These are phyloP conservation scores for Hawksworthiomyces lignivorus DNA, from an alignment of 2,329 filamentous ascomycete species.

Conservation along the genomic window DNA sequence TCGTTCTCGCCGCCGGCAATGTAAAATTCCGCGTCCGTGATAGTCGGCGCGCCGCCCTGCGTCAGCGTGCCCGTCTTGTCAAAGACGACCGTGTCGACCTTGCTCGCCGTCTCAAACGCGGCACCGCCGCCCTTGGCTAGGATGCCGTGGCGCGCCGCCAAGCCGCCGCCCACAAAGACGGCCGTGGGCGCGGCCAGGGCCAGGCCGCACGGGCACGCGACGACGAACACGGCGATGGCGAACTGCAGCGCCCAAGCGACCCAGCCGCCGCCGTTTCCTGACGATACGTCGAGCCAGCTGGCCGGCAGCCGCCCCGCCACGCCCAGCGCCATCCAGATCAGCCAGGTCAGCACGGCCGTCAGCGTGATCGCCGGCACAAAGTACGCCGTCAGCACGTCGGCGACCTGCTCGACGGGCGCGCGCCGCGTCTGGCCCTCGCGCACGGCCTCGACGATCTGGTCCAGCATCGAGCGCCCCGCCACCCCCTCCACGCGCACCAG, in stretches of 20 bases:
- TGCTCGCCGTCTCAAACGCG: constrained; percentile 77
- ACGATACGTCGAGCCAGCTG: constrained; percentile 46
- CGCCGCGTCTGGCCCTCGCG: constrained; percentile 69
- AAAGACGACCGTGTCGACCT: constrained; percentile 71
- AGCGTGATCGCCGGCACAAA: constrained; percentile 68
- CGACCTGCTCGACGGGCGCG: constrained; percentile 68
- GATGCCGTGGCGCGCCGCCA: constrained; percentile 73
- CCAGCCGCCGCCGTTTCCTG: constrained; percentile 57
- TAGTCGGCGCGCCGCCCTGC: constrained; percentile 60
- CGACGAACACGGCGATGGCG: constrained; percentile 78
- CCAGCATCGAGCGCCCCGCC: constrained; percentile 66
- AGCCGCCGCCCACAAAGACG: constrained; percentile 72
- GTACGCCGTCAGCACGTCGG: constrained; percentile 64
- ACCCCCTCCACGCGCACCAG: constrained; percentile 56
- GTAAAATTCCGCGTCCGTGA: constrained; percentile 48
- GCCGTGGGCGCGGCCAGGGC: constrained; percentile 81
- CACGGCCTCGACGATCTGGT: constrained; percentile 70
- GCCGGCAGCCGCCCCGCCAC: constrained; percentile 47
- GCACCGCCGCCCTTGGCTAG: constrained; percentile 78
- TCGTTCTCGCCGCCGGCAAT: constrained; percentile 24
- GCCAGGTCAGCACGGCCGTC: constrained; percentile 63
- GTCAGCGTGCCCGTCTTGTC: constrained; percentile 86
- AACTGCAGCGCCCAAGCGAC: constrained; percentile 70
- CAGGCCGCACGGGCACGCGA: constrained; percentile 78
- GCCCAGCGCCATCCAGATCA: constrained; percentile 62